A percentile compares a stretch with the other conserved stretches of the same genome.
Conservation (phyloP, 148 eudicot genomes). For the Fagopyrum esculentum region DNA sequence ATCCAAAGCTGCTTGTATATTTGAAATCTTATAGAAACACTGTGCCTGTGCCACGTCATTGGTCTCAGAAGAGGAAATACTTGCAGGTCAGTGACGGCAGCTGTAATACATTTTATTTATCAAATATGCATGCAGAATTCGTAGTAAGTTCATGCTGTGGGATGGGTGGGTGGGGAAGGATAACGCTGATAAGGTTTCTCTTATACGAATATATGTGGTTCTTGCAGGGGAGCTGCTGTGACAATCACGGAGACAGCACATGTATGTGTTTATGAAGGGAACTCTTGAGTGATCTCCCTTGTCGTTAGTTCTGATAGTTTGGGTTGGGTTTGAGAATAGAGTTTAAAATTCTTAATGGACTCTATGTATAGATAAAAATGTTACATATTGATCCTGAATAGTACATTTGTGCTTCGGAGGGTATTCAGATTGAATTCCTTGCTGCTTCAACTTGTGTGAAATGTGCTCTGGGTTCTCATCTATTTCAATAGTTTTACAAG, state of each 20-base stretch:
- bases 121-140: constrained; percentile 20
- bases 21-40: constrained; percentile 87
- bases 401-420: background rate
- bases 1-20: constrained; percentile 79
- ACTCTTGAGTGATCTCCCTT: constrained; percentile 40
- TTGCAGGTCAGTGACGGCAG: constrained; percentile 57
- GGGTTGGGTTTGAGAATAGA: constrained; percentile 36
- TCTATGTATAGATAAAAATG: background rate
- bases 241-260: constrained; percentile 70
- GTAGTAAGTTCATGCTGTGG: constrained; percentile 15
- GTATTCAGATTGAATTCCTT: background rate
- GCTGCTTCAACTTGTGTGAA: background rate
- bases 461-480: background rate
- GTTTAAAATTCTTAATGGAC: background rate
- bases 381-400: background rate
- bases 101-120: constrained; percentile 5
- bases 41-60: constrained; percentile 96
- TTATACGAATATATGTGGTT: constrained; percentile 93
- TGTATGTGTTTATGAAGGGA: constrained; percentile 78
- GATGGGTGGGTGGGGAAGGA: constrained; percentile 40
- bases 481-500: constrained; percentile 6
- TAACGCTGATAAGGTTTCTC: constrained; percentile 69
- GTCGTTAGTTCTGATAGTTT: constrained; percentile 29
- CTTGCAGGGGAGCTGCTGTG: constrained; percentile 98
- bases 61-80: constrained; percentile 94